Percentiles rank a stretch among this genome's conserved stretches.
phyloP scores from a whole-genome alignment of 2,329 filamentous ascomycete species.

The Colletotrichum magnum region DNA sequence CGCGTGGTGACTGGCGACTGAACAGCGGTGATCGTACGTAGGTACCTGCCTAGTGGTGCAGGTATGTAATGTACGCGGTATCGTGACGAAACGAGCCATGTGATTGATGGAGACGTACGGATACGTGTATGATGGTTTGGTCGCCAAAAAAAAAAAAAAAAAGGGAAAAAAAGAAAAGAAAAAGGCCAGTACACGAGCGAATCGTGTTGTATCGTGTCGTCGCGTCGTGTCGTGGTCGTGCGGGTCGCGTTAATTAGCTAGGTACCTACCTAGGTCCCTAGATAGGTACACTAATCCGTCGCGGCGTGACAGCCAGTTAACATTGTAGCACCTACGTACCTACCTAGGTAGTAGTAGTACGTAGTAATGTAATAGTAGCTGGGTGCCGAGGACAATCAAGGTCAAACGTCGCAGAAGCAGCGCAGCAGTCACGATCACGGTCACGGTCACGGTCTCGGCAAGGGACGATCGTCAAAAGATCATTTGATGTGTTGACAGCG shows the following conservation, averaged over 20 bases:
- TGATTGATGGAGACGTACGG: conserved; percentile 2
- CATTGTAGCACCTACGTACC: no score
- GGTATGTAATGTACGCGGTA: no score
- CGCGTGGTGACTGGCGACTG: no score
- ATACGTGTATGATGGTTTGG: neutral
- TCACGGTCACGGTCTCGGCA: conserved; percentile 26
- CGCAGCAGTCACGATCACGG: conserved; percentile 32
- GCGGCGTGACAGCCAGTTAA: no score
- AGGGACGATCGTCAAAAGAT: conserved; percentile 36
- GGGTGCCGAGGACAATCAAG: conserved; percentile 14
- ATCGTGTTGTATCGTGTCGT: neutral
- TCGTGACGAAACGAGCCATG: conserved; percentile 4
- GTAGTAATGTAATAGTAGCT: neutral
- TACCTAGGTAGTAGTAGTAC: no score
- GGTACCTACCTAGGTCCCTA: no score
- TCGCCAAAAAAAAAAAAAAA: conserved; percentile 12
- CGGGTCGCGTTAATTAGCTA: no score
- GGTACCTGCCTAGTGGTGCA: no score
- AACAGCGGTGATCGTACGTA: no score
- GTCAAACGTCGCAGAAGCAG: conserved; percentile 35
- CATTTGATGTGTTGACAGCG: conserved; percentile 36
- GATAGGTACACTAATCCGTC: no score
- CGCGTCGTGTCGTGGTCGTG: no score
- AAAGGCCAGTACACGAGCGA: neutral
- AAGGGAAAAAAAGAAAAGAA: neutral